These are phyloP conservation scores for Ensete glaucum DNA, from an alignment of 176 grass and related monocot species.

Conservation along the genomic window DNA sequence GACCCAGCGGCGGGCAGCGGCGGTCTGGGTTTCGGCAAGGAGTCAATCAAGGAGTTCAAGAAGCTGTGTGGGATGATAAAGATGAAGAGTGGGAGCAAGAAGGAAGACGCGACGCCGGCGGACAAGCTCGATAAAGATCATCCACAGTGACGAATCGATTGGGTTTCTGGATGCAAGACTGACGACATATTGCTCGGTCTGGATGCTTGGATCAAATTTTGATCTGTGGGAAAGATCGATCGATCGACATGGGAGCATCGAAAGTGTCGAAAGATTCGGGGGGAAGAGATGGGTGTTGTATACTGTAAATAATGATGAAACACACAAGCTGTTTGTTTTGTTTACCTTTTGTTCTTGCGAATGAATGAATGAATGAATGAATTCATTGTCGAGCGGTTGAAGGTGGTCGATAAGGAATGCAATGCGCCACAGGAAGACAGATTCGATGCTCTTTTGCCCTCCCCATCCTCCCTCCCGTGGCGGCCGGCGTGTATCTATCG, in stretches of 20 bases:
- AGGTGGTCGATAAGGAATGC: too few species aligned
- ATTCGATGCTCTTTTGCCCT: too few species aligned
- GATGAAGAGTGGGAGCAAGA: slow-evolving; percentile 48
- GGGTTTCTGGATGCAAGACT: neutral
- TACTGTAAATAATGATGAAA: neutral
- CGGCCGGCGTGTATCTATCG: too few species aligned
- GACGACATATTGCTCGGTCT: neutral
- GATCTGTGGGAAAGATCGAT: neutral
- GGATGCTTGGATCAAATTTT: neutral
- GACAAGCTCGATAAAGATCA: slow-evolving; percentile 30
- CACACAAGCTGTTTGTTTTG: neutral
- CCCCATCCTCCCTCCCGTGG: too few species aligned
- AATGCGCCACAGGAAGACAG: too few species aligned
- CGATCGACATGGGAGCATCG: neutral
- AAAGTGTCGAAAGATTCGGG: neutral
- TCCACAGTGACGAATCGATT: neutral
- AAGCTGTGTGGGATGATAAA: slow-evolving; percentile 87
- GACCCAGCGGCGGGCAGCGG: neutral
- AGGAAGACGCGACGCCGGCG: slow-evolving; percentile 43
- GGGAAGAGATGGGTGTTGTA: neutral
- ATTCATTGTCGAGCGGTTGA: too few species aligned
- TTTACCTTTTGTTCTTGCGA: neutral
- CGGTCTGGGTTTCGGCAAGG: slow-evolving; percentile 38
- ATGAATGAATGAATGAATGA: too few species aligned
- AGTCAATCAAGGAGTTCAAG: slow-evolving; percentile 70